phyloP scores from a whole-genome alignment of 495 filamentous ascomycete species.

The Neurospora tetraspora region DNA sequence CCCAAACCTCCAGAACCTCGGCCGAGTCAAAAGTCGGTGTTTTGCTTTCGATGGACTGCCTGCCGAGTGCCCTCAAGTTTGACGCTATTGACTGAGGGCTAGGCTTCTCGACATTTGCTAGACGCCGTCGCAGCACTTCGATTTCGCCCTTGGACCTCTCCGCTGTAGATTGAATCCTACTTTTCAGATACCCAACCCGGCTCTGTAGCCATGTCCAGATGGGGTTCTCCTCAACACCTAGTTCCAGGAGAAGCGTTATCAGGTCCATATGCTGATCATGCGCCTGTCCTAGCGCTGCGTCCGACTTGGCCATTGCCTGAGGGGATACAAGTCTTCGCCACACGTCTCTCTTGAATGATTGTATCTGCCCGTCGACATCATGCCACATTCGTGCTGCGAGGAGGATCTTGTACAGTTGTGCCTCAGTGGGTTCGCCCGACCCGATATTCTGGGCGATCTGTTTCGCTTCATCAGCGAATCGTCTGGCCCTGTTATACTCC shows the following conservation, averaged over 20 bases:
- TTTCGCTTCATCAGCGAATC: conserved; percentile 63
- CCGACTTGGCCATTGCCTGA: conserved; percentile 34
- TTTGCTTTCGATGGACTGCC: conserved; percentile 46
- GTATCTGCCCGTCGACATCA: conserved; percentile 76
- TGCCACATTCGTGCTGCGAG: conserved; percentile 91
- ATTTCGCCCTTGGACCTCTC: conserved; percentile 83
- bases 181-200: conserved; percentile 77
- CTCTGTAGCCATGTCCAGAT: conserved; percentile 92
- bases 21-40: conserved; percentile 55
- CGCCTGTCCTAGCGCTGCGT: conserved; percentile 32
- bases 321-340: conserved; percentile 67
- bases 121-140: conserved; percentile 73
- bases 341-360: conserved; percentile 75
- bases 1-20: conserved; percentile 82
- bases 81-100: conserved; percentile 55
- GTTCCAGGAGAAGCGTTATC: conserved; percentile 75
- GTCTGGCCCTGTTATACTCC: conserved; percentile 69
- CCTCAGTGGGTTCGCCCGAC: conserved; percentile 47
- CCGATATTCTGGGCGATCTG: conserved; percentile 46
- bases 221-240: conserved; percentile 91
- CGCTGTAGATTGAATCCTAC: conserved; percentile 64
- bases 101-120: conserved; percentile 63
- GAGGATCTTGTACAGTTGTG: conserved; percentile 72
- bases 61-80: conserved; percentile 60
- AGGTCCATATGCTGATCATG: conserved; percentile 82